Evolutionary conservation across 1,284 basidiomycete genomes (phyloP), one percentile per base, ranked within the genome.

Genomic region (Entoloma clypeatum): DNA sequence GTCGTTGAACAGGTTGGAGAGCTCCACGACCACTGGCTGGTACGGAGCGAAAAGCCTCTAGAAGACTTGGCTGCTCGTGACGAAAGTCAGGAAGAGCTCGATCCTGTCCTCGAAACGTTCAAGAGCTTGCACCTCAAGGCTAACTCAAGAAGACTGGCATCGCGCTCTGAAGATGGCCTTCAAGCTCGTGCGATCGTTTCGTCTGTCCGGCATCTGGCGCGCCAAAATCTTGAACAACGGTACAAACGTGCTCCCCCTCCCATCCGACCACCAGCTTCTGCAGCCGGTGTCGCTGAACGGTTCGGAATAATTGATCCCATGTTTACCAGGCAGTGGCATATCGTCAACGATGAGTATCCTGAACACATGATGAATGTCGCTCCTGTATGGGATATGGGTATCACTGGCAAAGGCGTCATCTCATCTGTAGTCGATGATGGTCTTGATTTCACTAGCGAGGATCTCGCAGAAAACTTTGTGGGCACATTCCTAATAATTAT

Each of bases 371-470:
- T 94, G 80, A 93, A 94, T 55, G 80, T 87, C 11, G 80, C 84
- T 0, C 71, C 72, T 19, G 72, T 92, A 1, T 94, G 91, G 91
- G 82, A 87, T 25, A 74, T 82, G 65, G 91, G 89, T 3, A 74
- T 94, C 49, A 89, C 85, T 1, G 96, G 96, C 1, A 75, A 83
- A 52, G 92, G 90, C 14, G 73, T 98, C 36, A 86, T 88, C 39
- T 80, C 93, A 7, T 89, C 91, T 5, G 74, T 99, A 37, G 86
- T 99, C 14, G 96, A 99, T 61, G 96, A 99, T 59, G 96, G 96
- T 1, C 67, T 99, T 52, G 96, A 99, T 59, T 88, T 90, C 61
- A 79, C 82, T 39, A 91, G 84, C 54, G 80, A 84, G 16, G 95
- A 99, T 64, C 71, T 99, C 36, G 81, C 82, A 14, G 80, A 73